Conservation (phyloP, 106 monocot genomes). For the Dactylorhiza incarnata region DNA sequence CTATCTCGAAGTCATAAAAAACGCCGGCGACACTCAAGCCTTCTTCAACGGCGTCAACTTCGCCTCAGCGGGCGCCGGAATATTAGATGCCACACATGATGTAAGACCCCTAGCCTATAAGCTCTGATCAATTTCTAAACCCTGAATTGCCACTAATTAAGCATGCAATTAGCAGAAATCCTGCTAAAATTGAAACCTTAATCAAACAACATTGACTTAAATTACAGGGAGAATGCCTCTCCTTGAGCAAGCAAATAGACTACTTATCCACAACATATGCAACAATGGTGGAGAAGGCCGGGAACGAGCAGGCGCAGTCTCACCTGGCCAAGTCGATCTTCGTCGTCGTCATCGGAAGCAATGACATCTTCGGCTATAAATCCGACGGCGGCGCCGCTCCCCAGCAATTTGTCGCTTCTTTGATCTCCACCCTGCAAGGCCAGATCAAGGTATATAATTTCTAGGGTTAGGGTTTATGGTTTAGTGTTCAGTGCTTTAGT, state of each 20-base stretch:
- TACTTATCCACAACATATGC: slow-evolving; percentile 34
- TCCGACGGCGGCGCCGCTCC: slow-evolving; percentile 7
- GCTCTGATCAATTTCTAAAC: too few species aligned
- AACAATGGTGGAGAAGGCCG: slow-evolving; percentile 24
- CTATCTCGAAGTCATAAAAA: slow-evolving; percentile 7
- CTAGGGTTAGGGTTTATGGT: too few species aligned
- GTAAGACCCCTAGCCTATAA: not conserved
- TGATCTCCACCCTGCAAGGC: slow-evolving; percentile 31
- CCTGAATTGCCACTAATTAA: not conserved
- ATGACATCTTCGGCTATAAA: slow-evolving; percentile 52
- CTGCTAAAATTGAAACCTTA: not conserved
- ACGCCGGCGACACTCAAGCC: not conserved
- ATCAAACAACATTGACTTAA: not conserved
- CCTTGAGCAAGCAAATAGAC: slow-evolving; percentile 41
- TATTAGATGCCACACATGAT: slow-evolving; percentile 10
- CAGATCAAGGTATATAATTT: slow-evolving; percentile 25
- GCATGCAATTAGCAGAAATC: not conserved
- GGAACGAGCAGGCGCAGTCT: slow-evolving; percentile 11
- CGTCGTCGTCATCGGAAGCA: slow-evolving; percentile 59
- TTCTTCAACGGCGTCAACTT: slow-evolving; percentile 18
- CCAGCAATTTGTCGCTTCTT: slow-evolving; percentile 34
- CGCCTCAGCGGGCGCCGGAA: slow-evolving; percentile 16
- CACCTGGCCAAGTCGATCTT: slow-evolving; percentile 57
- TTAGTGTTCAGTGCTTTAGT: too few species aligned
- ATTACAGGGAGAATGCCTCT: not conserved